Evolutionary conservation across 768 basidiomycete genomes (phyloP).

Genomic region (Amanita exitialis): DNA sequence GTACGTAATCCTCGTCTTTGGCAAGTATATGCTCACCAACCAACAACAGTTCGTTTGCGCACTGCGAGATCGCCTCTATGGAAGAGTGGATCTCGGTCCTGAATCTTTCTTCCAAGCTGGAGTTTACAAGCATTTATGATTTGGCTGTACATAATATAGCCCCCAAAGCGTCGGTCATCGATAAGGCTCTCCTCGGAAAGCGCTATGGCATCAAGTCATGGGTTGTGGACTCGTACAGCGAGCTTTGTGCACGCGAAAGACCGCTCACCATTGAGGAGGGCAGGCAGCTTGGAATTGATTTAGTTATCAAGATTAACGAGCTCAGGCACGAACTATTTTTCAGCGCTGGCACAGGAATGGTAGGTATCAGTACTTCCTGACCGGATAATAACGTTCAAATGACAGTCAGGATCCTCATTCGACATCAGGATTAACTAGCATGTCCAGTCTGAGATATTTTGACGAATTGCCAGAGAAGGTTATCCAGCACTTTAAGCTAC

Average conservation of each 20-base stretch:
- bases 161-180: constrained; percentile 16
- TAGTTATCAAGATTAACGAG: constrained; percentile 20
- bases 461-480: constrained; percentile 3
- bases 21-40: not conserved
- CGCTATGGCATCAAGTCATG: constrained; percentile 20
- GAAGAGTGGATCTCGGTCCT: constrained; percentile 29
- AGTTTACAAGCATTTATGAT: constrained; percentile 17
- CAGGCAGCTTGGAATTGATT: constrained; percentile 19
- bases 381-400: not conserved
- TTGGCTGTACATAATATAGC: constrained; percentile 23
- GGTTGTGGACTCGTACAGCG: constrained; percentile 25
- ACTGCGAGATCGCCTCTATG: constrained; percentile 19
- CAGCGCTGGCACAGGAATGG: not conserved
- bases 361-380: constrained; percentile 1
- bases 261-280: constrained; percentile 19
- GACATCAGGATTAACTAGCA: not conserved
- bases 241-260: constrained; percentile 19
- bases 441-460: not conserved
- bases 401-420: not conserved
- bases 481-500: constrained; percentile 1
- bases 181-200: constrained; percentile 23
- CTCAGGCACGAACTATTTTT: constrained; percentile 18
- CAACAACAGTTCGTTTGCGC: constrained; percentile 17
- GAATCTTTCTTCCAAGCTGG: constrained; percentile 18
- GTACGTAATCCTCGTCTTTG: constrained; percentile 13